Evolutionary conservation across 306 rosid genomes (phyloP).

Genomic region (Styphnolobium japonicum): DNA sequence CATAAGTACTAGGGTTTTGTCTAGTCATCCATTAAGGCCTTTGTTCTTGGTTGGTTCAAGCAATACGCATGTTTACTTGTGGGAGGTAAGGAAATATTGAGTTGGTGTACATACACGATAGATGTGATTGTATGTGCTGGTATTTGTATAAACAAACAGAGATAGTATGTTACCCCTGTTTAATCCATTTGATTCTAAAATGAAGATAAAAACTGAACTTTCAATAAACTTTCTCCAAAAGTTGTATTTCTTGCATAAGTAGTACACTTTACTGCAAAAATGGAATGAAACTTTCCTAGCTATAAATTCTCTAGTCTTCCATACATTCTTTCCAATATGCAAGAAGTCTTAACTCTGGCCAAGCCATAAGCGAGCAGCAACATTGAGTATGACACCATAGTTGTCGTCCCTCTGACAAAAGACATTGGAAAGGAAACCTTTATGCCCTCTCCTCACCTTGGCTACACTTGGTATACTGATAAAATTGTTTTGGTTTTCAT

Average conservation of each 20-base stretch:
- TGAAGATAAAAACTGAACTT: not conserved
- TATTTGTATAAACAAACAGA: not conserved
- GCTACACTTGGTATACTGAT: not conserved
- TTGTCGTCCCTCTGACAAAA: not conserved
- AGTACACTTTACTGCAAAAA: not conserved
- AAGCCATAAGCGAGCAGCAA: not conserved
- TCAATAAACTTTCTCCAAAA: not conserved
- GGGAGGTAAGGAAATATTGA: constrained; percentile 70
- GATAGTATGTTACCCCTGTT: not conserved
- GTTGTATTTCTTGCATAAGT: not conserved
- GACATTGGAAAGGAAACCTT: not conserved
- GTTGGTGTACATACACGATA: constrained; percentile 15
- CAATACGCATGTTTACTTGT: constrained; percentile 84
- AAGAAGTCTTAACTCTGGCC: not conserved
- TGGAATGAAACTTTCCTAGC: not conserved
- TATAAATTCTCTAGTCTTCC: not conserved
- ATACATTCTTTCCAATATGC: not conserved
- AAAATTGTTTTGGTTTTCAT: not conserved
- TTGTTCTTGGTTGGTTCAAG: constrained; percentile 95
- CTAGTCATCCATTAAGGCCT: constrained; percentile 88
- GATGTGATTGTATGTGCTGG: not conserved
- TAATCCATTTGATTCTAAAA: not conserved
- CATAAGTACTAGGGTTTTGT: constrained; percentile 64
- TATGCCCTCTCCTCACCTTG: not conserved
- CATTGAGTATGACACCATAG: not conserved